Percentiles rank a stretch among this genome's conserved stretches.
Conservation (phyloP, 2,329 filamentous ascomycete genomes). For the Stachybotrys chartarum region DNA sequence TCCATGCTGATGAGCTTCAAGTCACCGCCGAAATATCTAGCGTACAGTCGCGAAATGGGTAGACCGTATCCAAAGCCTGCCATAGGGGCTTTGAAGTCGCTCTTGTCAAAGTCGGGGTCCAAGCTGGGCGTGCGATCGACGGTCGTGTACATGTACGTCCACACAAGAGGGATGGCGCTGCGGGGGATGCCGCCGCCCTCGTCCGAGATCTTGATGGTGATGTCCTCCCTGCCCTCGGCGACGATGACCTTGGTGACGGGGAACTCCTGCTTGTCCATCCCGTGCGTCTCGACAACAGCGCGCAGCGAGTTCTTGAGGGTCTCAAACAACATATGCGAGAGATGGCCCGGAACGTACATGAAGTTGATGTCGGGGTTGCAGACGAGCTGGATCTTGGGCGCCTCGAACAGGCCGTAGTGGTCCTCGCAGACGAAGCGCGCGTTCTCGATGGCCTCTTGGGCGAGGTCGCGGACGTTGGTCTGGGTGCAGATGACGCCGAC, state of each 20-base stretch:
- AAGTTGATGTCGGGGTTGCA: conserved; percentile 93
- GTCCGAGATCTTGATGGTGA: conserved; percentile 96
- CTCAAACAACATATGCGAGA: conserved; percentile 99
- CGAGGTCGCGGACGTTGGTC: conserved; percentile 91
- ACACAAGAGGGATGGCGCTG: conserved; percentile 91
- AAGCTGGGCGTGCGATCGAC: conserved; percentile 92
- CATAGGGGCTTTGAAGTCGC: conserved; percentile 99
- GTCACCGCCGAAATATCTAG: conserved; percentile 94
- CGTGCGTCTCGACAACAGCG: conserved; percentile 92
- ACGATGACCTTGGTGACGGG: conserved; percentile 97
- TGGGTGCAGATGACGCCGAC: conserved; percentile 99
- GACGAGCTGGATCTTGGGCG: conserved; percentile 91
- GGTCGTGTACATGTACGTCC: conserved; percentile 99
- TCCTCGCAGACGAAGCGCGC: conserved; percentile 99
- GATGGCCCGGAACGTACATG: conserved; percentile 98
- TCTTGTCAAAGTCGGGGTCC: conserved; percentile 97
- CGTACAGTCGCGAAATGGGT: conserved; percentile 89
- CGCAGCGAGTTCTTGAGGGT: conserved; percentile 97
- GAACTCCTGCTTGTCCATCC: conserved; percentile 91
- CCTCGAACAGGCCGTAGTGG: conserved; percentile 95
- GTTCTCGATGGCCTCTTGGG: conserved; percentile 96
- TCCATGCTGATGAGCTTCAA: conserved; percentile 99
- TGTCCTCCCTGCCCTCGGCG: conserved; percentile 95
- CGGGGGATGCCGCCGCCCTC: conserved; percentile 94
- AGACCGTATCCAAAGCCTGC: conserved; percentile 97